A percentile compares a stretch with the other conserved stretches of the same genome.
phyloP scores from a whole-genome alignment of 2,329 filamentous ascomycete genomes.

The Penicillium palitans region DNA sequence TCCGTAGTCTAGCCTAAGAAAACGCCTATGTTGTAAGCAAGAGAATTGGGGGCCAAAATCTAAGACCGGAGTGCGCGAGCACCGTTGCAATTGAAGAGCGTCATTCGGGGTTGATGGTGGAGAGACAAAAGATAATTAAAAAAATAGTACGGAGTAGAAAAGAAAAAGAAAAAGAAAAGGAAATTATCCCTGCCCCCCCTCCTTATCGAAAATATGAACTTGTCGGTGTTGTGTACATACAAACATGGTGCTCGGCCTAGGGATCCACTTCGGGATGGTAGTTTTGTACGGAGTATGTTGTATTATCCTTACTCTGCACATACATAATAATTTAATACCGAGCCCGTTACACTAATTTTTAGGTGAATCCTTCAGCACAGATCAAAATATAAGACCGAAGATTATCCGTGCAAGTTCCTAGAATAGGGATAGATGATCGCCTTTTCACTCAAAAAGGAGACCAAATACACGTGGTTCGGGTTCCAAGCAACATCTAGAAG shows the following conservation, averaged over 20 bases:
- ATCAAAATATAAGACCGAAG: background rate
- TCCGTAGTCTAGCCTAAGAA: background rate
- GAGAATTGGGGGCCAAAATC: background rate
- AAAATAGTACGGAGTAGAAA: background rate
- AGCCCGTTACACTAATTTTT: background rate
- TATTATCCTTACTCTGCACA: too few species aligned
- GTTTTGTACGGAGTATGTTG: background rate
- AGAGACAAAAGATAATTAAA: background rate
- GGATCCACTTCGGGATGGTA: background rate
- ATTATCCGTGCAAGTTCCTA: background rate
- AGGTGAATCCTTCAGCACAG: background rate
- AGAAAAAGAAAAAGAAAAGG: background rate
- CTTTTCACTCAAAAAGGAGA: background rate
- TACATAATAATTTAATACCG: background rate
- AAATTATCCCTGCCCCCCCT: background rate
- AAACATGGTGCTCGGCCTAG: background rate
- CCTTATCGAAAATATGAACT: background rate
- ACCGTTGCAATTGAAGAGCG: background rate
- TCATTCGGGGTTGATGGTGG: background rate
- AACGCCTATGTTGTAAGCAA: background rate
- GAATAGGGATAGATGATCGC: background rate
- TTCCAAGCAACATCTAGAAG: background rate
- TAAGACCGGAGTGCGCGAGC: background rate
- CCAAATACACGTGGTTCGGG: background rate
- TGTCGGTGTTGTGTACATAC: background rate